These are phyloP conservation scores for Cutaneotrichosporon sp. DNA, from an alignment of 1,284 basidiomycete species.

Conservation along the genomic window DNA sequence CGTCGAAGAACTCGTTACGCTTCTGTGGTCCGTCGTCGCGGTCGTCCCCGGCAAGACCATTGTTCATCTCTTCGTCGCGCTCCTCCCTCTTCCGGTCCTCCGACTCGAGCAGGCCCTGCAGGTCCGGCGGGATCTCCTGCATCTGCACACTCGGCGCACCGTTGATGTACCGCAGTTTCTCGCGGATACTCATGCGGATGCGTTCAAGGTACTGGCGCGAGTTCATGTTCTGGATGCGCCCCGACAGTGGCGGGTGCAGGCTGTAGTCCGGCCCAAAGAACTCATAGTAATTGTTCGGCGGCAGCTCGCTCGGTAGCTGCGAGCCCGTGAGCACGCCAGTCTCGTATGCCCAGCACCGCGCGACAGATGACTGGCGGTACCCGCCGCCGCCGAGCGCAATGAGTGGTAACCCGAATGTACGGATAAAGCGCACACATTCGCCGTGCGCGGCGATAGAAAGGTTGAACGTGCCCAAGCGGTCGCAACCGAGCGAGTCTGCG, in stretches of 20 bases:
- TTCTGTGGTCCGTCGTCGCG: slow-evolving; percentile 16
- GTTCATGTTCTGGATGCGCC: slow-evolving; percentile 89
- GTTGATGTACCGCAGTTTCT: slow-evolving; percentile 85
- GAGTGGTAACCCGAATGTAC: slow-evolving; percentile 82
- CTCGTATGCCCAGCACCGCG: slow-evolving; percentile 98
- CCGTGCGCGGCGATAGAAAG: slow-evolving; percentile 98
- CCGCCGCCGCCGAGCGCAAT: slow-evolving; percentile 91
- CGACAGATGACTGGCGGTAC: slow-evolving; percentile 78
- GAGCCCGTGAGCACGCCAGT: slow-evolving; percentile 88
- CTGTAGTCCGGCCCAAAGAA: slow-evolving; percentile 92
- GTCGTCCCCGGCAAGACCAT: slow-evolving; percentile 12
- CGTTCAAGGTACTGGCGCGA: slow-evolving; percentile 73
- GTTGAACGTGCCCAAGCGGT: slow-evolving; percentile 94
- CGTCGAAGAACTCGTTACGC: slow-evolving; percentile 21
- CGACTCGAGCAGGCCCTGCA: slow-evolving; percentile 70
- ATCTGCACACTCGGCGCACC: slow-evolving; percentile 94
- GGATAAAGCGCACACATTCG: slow-evolving; percentile 94
- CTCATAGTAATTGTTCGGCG: slow-evolving; percentile 81
- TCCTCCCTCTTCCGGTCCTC: slow-evolving; percentile 70
- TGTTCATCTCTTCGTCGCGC: slow-evolving; percentile 58
- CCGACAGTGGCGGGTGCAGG: slow-evolving; percentile 85
- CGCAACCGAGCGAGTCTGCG: slow-evolving; percentile 91
- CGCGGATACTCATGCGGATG: slow-evolving; percentile 78
- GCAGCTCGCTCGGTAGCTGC: slow-evolving; percentile 76
- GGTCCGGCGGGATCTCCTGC: slow-evolving; percentile 91